Evolutionary conservation across 805 yeast species (phyloP), one percentile per base, ranked within the genome.

Genomic region (Saccharomycopsis sp.): DNA sequence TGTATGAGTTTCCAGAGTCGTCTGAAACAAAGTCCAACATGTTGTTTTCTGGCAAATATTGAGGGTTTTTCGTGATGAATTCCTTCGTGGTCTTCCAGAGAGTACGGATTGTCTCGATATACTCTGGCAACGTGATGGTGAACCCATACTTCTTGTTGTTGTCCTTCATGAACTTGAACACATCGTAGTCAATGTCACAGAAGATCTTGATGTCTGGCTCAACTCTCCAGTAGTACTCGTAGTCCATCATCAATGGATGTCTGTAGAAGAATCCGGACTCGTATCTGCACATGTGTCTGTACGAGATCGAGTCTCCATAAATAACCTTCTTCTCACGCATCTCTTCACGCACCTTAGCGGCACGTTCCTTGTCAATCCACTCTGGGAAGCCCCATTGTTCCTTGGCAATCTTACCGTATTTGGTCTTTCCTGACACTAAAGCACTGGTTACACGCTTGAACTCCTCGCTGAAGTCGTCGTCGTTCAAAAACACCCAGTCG

Each of bases 401-500:
- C 55, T 78, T 75, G n/a, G 93, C 94, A 65, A 93, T 85, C 52
- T 78, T 58, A 53, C 96, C 98, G 67, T 85, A 94, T 63, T 84
- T 79, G 54, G 92, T 84, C 3, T 70, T 78, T 63, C 98, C 98
- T 38, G 92, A 83, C 15, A 85, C 84, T 67, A 90, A 73, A 12
- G 87, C 79, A 1, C 80, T 63, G 14, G 96, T 87, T 29, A 82
- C 79, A 25, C 74, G 73, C 66, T 82, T 89, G 72, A 94, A 93
- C 66, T 89, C 94, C 1, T 89, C 91, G 55, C 82, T 77, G 73
- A 93, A 94, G 53, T 80, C 86, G 59, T 85, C 90, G 70, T 93
- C 97, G 71, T 93, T 93, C 66, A 93, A 77, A 71, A 93, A 94
- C 25, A 91, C 94, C 97, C 98, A 93, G 66, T 96, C 97, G 69